Base-by-base conservation (phyloP, 768 basidiomycete genomes). In the Termitomyces sp. region DNA sequence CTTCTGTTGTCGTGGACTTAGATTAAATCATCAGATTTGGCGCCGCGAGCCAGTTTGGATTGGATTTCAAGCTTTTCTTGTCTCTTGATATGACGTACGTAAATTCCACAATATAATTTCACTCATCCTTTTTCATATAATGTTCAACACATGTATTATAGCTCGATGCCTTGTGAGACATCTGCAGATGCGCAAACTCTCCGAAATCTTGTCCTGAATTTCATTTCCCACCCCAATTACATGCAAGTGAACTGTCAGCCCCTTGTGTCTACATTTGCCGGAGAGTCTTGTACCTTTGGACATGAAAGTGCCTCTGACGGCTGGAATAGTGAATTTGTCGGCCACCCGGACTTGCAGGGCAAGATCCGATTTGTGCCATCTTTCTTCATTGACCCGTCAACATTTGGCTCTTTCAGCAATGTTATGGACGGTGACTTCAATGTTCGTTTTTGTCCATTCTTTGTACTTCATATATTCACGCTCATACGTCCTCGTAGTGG, bases 31-130 rank as follows among this genome's bases (percentile, higher is more conserved):
- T 59, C 67, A 82, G 85, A 15, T 91, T 84, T 68, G 68, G 78
- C 48, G 85, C 87, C 36, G 88, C 88, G 4, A 68, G 68, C 18
- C 75, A 81, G 53, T 79, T 79, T 28, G 80, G 78, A 18, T 75
- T 82, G 11, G 76, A 77, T 55, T 91, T 92, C 78, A 86, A 89
- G 69, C 75, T 93, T 54, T 92, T 91, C 74, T 67, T 92, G 61
- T 91, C 88, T 15, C 83, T 92, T 53, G 91, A 93, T 68, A 91
- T 91, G 91, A 75, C 85, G 86, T 89, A 66, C 66, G 79, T 81
- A 57, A 38, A 7, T 24, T 46, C 4, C 3, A 20, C 42, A 5
- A n/a, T 42, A 36, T 7, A 13, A 20, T 13, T 9, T 11, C 12
- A 13, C 8, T 52, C 24, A 28, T 2, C 28, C 28, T 4, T 28